Conservation (phyloP, 345 rosid genomes). For the Eucalyptus polybractea region DNA sequence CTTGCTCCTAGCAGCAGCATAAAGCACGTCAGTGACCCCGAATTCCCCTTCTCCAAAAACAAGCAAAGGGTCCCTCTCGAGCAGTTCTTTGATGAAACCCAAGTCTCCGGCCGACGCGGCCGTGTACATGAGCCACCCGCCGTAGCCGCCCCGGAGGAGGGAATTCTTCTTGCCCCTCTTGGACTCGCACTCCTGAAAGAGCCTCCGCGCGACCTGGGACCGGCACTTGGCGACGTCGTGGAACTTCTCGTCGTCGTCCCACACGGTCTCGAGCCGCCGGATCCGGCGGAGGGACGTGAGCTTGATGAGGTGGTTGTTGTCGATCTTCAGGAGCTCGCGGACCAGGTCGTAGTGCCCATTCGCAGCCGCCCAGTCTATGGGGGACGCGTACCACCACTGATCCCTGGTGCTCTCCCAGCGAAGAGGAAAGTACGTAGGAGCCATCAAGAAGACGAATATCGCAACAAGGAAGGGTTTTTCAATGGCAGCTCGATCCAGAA, state of each 20-base stretch:
- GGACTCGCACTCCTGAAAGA: slow-evolving; percentile 55
- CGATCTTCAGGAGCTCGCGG: slow-evolving; percentile 74
- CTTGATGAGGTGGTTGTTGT: slow-evolving; percentile 80
- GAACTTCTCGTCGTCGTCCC: slow-evolving; percentile 89
- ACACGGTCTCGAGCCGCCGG: slow-evolving; percentile 91
- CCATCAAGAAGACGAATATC: slow-evolving; percentile 2
- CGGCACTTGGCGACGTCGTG: slow-evolving; percentile 77
- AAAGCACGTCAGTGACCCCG: slow-evolving; percentile 83
- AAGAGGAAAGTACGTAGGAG: slow-evolving; percentile 74
- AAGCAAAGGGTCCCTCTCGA: slow-evolving; percentile 58
- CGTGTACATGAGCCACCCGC: slow-evolving; percentile 93
- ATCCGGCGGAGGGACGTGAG: slow-evolving; percentile 89
- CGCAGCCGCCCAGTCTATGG: slow-evolving; percentile 94
- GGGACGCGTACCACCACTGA: slow-evolving; percentile 99
- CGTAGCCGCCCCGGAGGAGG: slow-evolving; percentile 65
- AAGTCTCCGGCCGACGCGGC: slow-evolving; percentile 98
- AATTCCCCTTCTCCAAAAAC: slow-evolving; percentile 96
- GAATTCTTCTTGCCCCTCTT: slow-evolving; percentile 43
- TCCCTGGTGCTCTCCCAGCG: slow-evolving; percentile 99
- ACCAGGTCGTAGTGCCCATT: slow-evolving; percentile 87
- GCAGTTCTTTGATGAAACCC: slow-evolving; percentile 53
- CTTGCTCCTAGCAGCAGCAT: slow-evolving; percentile 84
- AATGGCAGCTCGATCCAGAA: background rate
- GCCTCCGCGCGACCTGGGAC: slow-evolving; percentile 65
- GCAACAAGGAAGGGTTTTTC: background rate